phyloP scores from a whole-genome alignment of 768 basidiomycete genomes.

The Boletus subparvulus region DNA sequence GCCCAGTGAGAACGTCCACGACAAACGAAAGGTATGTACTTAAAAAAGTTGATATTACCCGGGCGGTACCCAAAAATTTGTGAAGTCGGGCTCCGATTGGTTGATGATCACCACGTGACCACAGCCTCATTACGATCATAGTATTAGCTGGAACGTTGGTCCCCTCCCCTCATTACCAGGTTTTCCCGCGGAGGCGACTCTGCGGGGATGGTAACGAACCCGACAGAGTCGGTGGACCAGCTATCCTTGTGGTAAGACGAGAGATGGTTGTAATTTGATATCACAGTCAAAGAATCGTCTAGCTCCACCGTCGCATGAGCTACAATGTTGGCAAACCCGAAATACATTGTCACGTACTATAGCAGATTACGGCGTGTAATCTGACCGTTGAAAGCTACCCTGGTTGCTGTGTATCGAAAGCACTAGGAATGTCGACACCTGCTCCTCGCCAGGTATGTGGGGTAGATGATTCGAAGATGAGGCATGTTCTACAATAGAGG shows the following conservation, averaged over 20 bases:
- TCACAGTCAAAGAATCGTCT: neutral
- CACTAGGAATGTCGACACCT: neutral
- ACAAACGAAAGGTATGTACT: neutral
- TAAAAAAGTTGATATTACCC: neutral
- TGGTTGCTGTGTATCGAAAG: slow-evolving; percentile 3
- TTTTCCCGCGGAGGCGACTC: neutral
- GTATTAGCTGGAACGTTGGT: too few species aligned
- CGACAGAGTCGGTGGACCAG: neutral
- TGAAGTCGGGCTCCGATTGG: slow-evolving; percentile 9
- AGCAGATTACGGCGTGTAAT: neutral
- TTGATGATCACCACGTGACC: slow-evolving; percentile 9
- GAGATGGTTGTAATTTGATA: neutral
- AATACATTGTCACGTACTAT: slow-evolving; percentile 16
- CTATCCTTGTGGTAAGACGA: neutral
- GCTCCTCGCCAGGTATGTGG: neutral
- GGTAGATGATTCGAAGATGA: neutral
- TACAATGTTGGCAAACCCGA: neutral
- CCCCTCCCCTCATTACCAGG: too few species aligned
- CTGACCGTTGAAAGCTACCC: neutral
- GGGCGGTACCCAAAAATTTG: slow-evolving; percentile 20
- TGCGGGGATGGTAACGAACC: neutral
- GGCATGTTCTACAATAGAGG: neutral
- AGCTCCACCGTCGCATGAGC: slow-evolving; percentile 7
- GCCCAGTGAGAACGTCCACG: neutral
- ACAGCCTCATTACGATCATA: neutral